Evolutionary conservation across 208 protist genomes (phyloP).

Genomic region (Leishmania guyanensis): DNA sequence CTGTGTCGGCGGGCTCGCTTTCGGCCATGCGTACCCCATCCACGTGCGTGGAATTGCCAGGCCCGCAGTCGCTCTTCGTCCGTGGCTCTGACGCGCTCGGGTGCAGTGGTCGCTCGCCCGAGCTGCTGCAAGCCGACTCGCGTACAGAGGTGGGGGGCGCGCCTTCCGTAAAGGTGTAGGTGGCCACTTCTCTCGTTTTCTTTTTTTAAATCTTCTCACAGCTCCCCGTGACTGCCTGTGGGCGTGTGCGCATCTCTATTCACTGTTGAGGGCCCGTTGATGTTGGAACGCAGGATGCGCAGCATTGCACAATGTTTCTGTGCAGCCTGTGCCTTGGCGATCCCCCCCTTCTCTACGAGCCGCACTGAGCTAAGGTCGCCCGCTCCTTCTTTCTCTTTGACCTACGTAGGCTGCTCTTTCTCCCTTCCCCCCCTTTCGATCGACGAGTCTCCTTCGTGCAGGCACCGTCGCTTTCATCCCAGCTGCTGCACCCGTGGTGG

Average conservation of each 20-base stretch:
- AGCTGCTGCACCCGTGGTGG: neutral
- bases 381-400: neutral
- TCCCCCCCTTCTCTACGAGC: neutral
- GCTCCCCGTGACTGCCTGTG: neutral
- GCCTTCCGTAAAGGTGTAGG: neutral
- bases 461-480: neutral
- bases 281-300: neutral
- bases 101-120: slow-evolving; percentile 20
- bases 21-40: slow-evolving; percentile 12
- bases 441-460: neutral
- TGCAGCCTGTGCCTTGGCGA: neutral
- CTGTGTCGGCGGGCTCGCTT: neutral
- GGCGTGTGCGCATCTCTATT: neutral
- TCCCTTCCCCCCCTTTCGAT: neutral
- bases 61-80: slow-evolving; percentile 32
- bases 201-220: neutral
- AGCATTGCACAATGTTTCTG: slow-evolving; percentile 12
- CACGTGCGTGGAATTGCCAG: slow-evolving; percentile 30
- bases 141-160: neutral
- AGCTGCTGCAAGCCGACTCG: neutral
- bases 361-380: neutral
- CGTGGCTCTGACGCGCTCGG: slow-evolving; percentile 10
- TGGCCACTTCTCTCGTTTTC: neutral
- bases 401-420: neutral
- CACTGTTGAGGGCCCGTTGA: neutral